phyloP scores from a whole-genome alignment of 1,284 basidiomycete genomes.

The Pseudozyma pruni region DNA sequence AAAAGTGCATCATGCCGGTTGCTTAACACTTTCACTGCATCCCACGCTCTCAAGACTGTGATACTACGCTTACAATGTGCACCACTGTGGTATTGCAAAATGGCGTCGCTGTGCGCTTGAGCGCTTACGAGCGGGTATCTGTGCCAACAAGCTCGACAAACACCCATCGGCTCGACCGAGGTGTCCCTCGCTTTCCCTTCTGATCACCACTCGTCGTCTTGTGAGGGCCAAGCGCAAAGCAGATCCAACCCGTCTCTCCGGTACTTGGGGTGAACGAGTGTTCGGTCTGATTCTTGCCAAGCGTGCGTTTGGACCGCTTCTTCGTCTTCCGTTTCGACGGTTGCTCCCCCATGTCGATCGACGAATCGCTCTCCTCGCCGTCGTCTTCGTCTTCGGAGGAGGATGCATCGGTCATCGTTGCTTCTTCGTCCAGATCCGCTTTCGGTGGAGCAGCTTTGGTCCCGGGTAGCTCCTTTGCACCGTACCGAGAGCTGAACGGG shows the following conservation, averaged over 20 bases:
- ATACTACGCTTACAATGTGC: too few species aligned
- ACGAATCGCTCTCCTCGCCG: slow-evolving; percentile 19
- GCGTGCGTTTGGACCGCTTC: slow-evolving; percentile 29
- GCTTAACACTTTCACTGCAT: too few species aligned
- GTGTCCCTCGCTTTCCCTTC: neutral
- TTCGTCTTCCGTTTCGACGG: slow-evolving; percentile 6
- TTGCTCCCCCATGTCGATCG: slow-evolving; percentile 26
- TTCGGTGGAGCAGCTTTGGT: slow-evolving; percentile 1
- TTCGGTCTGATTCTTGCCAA: slow-evolving; percentile 36
- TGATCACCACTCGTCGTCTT: too few species aligned
- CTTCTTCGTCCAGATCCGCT: neutral
- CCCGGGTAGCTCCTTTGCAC: slow-evolving; percentile 24
- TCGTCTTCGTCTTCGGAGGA: slow-evolving; percentile 19
- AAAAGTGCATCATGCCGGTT: neutral
- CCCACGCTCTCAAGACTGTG: too few species aligned
- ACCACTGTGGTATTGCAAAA: too few species aligned
- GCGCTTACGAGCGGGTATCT: slow-evolving; percentile 34
- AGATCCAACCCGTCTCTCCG: slow-evolving; percentile 39
- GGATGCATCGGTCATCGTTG: slow-evolving; percentile 15
- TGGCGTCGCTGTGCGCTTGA: neutral
- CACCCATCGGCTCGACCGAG: slow-evolving; percentile 17
- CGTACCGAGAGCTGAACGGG: slow-evolving; percentile 25
- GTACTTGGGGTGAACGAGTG: slow-evolving; percentile 32
- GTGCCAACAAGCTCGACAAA: slow-evolving; percentile 42
- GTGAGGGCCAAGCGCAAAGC: slow-evolving; percentile 25